phyloP scores from a whole-genome alignment of 2,329 filamentous ascomycete species.

The Cryphonectria naterciae region DNA sequence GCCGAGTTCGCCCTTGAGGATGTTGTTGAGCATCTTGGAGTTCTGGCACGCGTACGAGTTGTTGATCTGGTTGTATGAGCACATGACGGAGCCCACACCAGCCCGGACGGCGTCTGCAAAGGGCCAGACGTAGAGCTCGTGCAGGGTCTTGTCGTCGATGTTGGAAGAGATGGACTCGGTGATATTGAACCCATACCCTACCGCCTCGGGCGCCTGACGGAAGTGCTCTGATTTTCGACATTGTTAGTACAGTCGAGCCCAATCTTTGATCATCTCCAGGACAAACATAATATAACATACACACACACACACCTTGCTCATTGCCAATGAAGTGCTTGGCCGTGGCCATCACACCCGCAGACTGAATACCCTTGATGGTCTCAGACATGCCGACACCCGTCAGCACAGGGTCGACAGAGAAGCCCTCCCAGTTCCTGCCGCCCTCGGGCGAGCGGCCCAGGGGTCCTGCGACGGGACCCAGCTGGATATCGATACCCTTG shows the following conservation, averaged over 20 bases:
- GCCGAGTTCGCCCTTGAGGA: slow-evolving; percentile 67
- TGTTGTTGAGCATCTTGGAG: slow-evolving; percentile 62
- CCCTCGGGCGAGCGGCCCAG: slow-evolving; percentile 70
- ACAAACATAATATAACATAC: slow-evolving; percentile 18
- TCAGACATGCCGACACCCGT: slow-evolving; percentile 73
- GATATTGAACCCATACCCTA: slow-evolving; percentile 65
- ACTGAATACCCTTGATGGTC: slow-evolving; percentile 79
- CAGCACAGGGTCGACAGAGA: slow-evolving; percentile 74
- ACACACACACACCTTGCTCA: slow-evolving; percentile 57
- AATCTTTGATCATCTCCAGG: too few relatives aligned
- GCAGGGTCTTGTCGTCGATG: slow-evolving; percentile 62
- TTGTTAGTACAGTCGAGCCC: neutral
- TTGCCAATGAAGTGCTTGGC: slow-evolving; percentile 75
- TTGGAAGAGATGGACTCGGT: slow-evolving; percentile 58
- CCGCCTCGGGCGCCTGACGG: slow-evolving; percentile 62
- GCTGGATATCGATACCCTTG: slow-evolving; percentile 74
- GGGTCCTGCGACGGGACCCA: slow-evolving; percentile 76
- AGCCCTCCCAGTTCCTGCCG: slow-evolving; percentile 74
- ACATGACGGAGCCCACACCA: slow-evolving; percentile 54
- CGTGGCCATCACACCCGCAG: slow-evolving; percentile 77
- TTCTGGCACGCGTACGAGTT: slow-evolving; percentile 71
- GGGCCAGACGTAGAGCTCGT: slow-evolving; percentile 67
- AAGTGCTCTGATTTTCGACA: slow-evolving; percentile 62
- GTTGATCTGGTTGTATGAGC: slow-evolving; percentile 67
- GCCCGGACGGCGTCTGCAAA: slow-evolving; percentile 65